Conservation (phyloP, 169 alveolate species). For the Cryptosporidium ubiquitum region DNA sequence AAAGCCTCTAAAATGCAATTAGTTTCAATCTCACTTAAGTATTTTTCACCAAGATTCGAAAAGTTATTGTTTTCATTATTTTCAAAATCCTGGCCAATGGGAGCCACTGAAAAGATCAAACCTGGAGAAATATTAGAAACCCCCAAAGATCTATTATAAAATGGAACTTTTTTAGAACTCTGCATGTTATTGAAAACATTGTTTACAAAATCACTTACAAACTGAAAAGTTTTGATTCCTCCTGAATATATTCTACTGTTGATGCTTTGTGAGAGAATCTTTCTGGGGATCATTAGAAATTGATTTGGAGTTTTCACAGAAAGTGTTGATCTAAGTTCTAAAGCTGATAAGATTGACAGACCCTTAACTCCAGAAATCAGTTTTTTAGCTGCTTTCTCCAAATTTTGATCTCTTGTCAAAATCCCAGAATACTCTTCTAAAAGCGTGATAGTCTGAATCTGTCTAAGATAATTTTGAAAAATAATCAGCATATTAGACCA, state of each 20-base stretch:
- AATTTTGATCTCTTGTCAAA: slow-evolving; percentile 5
- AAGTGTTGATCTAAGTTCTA: slow-evolving; percentile 14
- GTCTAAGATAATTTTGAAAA: slow-evolving; percentile 27
- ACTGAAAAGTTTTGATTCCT: not conserved
- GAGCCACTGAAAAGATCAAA: not conserved
- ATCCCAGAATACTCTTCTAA: slow-evolving; percentile 10
- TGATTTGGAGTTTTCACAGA: slow-evolving; percentile 48
- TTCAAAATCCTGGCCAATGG: not conserved
- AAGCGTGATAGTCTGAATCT: slow-evolving; percentile 10
- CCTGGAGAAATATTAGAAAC: not conserved
- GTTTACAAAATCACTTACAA: slow-evolving; percentile 6
- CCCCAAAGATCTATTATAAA: slow-evolving; percentile 1
- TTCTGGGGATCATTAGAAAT: slow-evolving; percentile 23
- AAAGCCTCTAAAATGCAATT: not conserved
- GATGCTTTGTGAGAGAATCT: not conserved
- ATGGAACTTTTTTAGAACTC: not conserved
- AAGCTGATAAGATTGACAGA: slow-evolving; percentile 7
- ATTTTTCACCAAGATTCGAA: not conserved
- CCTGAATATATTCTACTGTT: slow-evolving; percentile 23
- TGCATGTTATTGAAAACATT: not conserved
- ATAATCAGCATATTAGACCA: slow-evolving; percentile 28
- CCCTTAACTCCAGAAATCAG: slow-evolving; percentile 22
- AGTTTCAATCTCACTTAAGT: not conserved
- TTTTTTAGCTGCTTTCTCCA: slow-evolving; percentile 8
- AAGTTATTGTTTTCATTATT: not conserved